Evolutionary conservation across 2,329 filamentous ascomycete genomes (phyloP), one percentile per base, ranked within the genome.

Genomic region (Plectosphaerella cucumerina): DNA sequence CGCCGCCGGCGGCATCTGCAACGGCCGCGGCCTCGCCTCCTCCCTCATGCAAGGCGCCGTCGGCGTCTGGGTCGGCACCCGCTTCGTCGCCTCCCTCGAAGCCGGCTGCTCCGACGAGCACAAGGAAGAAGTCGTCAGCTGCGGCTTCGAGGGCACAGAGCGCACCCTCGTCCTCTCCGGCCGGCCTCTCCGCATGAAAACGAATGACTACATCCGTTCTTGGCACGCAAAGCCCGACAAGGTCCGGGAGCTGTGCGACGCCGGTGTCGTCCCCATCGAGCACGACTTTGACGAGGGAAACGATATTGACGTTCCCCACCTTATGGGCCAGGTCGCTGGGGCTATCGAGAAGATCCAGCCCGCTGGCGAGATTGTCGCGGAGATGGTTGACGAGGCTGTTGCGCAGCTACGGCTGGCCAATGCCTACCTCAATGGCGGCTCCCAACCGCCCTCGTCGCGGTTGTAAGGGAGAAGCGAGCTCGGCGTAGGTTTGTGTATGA

Each of bases 281-380:
- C 78, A 89, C 63, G 93, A 97, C 64, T 75, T 96, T 62, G 89
- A 96, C 47, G 78, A 90, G 50, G 88, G 87, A 1, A 86, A 85
- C 50, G 90, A 96, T 39, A 74, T 96, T 12, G 93, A 97, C 63
- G 75, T 88, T 50, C 93, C 93, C 12, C 91, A 93, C 69, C 66
- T 97, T 62, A 97, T 97, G 93, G 93, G 93, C 1, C 90, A 96
- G 72, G 92, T 97, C 9, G 89, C 90, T 1, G 92, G 88, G 2
- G 79, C 85, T 1, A 89, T 97, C 51, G 69, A 73, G 33, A 83
- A 86, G 58, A 82, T 97, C 53, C 84, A 94, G 74, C 90, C 92
- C 0, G 93, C 93, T 0, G 80, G 75, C 44, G 80, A 86, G 57
- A 96, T 97, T 72, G 85, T 97, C n/a, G 80, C 85, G 54, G 90